Percentiles rank a stretch among this genome's conserved stretches.
Evolutionary conservation across 2,329 filamentous ascomycete genomes (phyloP).

Genomic region (Rachicladosporium sp.): DNA sequence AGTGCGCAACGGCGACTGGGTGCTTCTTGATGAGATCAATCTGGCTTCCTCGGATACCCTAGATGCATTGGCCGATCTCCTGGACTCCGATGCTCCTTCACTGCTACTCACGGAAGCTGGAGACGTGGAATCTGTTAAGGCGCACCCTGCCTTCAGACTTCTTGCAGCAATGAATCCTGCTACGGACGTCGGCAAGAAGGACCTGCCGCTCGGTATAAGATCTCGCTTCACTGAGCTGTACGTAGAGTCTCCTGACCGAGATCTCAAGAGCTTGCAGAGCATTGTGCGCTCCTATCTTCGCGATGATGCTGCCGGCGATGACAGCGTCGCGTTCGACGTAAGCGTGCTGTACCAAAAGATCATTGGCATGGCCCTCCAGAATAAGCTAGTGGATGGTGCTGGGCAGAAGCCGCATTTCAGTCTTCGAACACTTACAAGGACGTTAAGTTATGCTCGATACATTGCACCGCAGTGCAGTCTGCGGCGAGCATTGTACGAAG

Average conservation of each 20-base stretch:
- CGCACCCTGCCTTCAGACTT: constrained; percentile 85
- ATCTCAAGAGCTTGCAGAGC: constrained; percentile 71
- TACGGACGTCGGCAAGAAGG: constrained; percentile 91
- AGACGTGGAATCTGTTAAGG: constrained; percentile 77
- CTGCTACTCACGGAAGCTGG: constrained; percentile 87
- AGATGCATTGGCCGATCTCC: constrained; percentile 80
- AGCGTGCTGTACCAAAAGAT: constrained; percentile 80
- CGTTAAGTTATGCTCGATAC: constrained; percentile 75
- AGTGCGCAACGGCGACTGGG: constrained; percentile 92
- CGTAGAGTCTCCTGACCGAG: constrained; percentile 77
- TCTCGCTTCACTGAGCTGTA: constrained; percentile 95
- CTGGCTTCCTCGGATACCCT: constrained; percentile 87
- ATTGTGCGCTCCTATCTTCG: constrained; percentile 85
- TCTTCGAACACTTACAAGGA: constrained; percentile 81
- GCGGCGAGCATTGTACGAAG: constrained; percentile 78
- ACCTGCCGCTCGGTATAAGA: constrained; percentile 75
- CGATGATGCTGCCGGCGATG: constrained; percentile 53
- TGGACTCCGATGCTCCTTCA: constrained; percentile 64
- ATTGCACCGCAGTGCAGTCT: constrained; percentile 76
- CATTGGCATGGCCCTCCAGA: constrained; percentile 67
- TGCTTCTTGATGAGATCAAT: constrained; percentile 94
- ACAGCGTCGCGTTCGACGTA: constrained; percentile 65
- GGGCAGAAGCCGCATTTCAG: constrained; percentile 96
- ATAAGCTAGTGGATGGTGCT: constrained; percentile 82
- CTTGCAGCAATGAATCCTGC: constrained; percentile 99